Percentiles rank a stretch among this genome's conserved stretches.
These are phyloP conservation scores for Leccinellum rugosiceps DNA, from an alignment of 768 basidiomycete genomes.

Conservation along the genomic window DNA sequence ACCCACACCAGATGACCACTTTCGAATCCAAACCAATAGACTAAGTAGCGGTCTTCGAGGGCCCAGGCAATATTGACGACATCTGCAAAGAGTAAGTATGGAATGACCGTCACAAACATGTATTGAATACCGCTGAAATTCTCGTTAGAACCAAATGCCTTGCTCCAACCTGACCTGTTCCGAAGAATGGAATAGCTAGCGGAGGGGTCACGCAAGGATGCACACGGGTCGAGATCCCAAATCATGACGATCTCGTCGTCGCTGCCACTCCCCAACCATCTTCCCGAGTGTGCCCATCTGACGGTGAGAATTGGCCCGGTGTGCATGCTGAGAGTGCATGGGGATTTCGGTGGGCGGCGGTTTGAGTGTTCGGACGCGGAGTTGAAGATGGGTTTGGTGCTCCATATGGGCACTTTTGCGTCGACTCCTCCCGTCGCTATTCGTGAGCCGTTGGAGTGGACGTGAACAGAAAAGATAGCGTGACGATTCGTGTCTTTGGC, in stretches of 20 bases:
- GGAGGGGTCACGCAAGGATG: not conserved
- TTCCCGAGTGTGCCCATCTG: constrained; percentile 90
- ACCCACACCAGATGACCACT: constrained; percentile 93
- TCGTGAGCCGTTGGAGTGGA: constrained; percentile 93
- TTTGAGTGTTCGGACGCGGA: constrained; percentile 61
- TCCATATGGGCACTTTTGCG: constrained; percentile 96
- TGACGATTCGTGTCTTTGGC: constrained; percentile 60
- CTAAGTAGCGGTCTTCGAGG: constrained; percentile 86
- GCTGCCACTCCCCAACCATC: constrained; percentile 93
- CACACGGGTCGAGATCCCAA: constrained; percentile 96
- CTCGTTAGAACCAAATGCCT: constrained; percentile 93
- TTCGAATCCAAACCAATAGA: constrained; percentile 91
- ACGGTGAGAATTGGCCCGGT: constrained; percentile 90
- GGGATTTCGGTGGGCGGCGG: constrained; percentile 76
- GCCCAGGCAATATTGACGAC: constrained; percentile 96
- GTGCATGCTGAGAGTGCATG: constrained; percentile 92
- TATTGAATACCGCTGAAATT: constrained; percentile 76
- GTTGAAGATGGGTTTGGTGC: constrained; percentile 90
- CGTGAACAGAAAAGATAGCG: constrained; percentile 89
- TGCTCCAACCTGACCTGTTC: constrained; percentile 70
- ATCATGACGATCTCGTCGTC: constrained; percentile 96
- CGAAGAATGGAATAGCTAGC: not conserved
- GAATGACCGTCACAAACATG: not conserved
- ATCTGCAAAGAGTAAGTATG: constrained; percentile 47
- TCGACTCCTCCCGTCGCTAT: constrained; percentile 97